These are phyloP conservation scores for Paxillus ammoniavirescens DNA, from an alignment of 768 basidiomycete genomes.

Conservation along the genomic window DNA sequence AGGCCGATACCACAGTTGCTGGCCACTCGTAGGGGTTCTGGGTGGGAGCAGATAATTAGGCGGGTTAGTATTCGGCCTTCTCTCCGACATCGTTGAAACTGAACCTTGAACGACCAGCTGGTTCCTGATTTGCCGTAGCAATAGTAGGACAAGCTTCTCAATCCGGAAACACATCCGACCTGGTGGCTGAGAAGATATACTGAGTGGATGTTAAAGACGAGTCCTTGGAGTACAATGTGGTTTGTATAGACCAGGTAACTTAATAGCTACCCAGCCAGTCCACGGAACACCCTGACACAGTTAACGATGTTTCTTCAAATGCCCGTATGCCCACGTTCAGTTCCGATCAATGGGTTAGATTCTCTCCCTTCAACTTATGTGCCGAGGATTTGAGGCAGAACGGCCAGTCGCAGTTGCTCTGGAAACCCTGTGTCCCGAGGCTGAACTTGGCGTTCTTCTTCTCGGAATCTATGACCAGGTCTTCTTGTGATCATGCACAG, in stretches of 20 bases:
- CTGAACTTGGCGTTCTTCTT: slow-evolving; percentile 6
- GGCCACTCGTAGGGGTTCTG: neutral
- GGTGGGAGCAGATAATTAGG: neutral
- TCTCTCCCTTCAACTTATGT: slow-evolving; percentile 7
- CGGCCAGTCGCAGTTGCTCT: slow-evolving; percentile 5
- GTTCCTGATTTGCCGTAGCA: neutral
- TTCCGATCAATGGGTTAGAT: neutral
- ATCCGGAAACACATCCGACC: neutral
- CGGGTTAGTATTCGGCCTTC: slow-evolving; percentile 12
- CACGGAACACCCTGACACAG: neutral
- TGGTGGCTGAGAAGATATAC: no score
- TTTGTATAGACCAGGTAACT: slow-evolving; percentile 24
- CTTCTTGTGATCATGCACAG: slow-evolving; percentile 6
- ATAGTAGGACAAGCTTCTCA: slow-evolving; percentile 1
- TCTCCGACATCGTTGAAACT: neutral
- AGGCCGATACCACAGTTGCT: neutral
- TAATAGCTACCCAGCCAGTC: slow-evolving; percentile 5
- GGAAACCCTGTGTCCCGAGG: neutral
- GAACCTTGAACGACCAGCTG: slow-evolving; percentile 1
- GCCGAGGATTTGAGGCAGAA: neutral
- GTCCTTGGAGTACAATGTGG: neutral
- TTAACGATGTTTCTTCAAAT: neutral
- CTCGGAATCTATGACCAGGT: slow-evolving; percentile 3
- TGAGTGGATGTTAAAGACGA: no score
- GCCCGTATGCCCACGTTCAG: neutral